Percentiles rank a stretch among this genome's conserved stretches.
Evolutionary conservation across 1,284 basidiomycete genomes (phyloP).

Genomic region (Sanghuangporus baumii): DNA sequence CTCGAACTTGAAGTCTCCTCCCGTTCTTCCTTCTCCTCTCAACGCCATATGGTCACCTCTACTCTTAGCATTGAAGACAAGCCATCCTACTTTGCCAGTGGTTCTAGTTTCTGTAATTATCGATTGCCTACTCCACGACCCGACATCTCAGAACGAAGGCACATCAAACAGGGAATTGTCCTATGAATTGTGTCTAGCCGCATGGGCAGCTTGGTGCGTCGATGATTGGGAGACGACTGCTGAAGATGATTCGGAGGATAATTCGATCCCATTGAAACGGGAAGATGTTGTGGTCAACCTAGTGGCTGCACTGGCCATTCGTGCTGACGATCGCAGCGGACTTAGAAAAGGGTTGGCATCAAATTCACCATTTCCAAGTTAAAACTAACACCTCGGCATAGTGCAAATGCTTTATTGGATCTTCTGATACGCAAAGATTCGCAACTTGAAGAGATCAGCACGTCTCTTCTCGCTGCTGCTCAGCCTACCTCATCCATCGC

Average conservation of each 20-base stretch:
- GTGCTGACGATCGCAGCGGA: slow-evolving; percentile 19
- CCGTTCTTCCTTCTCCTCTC: slow-evolving; percentile 44
- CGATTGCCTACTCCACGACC: slow-evolving; percentile 32
- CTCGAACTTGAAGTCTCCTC: slow-evolving; percentile 33
- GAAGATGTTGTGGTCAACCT: slow-evolving; percentile 41
- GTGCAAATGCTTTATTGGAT: slow-evolving; percentile 34
- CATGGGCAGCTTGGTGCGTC: slow-evolving; percentile 61
- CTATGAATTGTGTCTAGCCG: slow-evolving; percentile 54
- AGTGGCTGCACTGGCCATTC: slow-evolving; percentile 43
- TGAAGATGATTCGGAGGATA: slow-evolving; percentile 24
- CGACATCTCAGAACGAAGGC: neutral
- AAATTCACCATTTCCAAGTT: slow-evolving; percentile 2
- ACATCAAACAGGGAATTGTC: slow-evolving; percentile 30
- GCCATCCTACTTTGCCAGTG: slow-evolving; percentile 50
- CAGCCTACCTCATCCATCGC: neutral
- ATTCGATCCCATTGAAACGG: slow-evolving; percentile 31
- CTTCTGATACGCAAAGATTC: slow-evolving; percentile 33
- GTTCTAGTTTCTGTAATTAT: slow-evolving; percentile 50
- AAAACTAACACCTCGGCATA: slow-evolving; percentile 21
- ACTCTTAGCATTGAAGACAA: slow-evolving; percentile 51
- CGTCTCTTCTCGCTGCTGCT: slow-evolving; percentile 19
- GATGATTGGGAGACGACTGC: slow-evolving; percentile 32
- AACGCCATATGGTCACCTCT: slow-evolving; percentile 70
- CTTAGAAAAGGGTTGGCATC: slow-evolving; percentile 34
- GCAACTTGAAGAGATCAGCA: slow-evolving; percentile 31